These are phyloP conservation scores for Gracilaria vermiculophylla DNA, from an alignment of 23 red algal species.

Conservation along the genomic window DNA sequence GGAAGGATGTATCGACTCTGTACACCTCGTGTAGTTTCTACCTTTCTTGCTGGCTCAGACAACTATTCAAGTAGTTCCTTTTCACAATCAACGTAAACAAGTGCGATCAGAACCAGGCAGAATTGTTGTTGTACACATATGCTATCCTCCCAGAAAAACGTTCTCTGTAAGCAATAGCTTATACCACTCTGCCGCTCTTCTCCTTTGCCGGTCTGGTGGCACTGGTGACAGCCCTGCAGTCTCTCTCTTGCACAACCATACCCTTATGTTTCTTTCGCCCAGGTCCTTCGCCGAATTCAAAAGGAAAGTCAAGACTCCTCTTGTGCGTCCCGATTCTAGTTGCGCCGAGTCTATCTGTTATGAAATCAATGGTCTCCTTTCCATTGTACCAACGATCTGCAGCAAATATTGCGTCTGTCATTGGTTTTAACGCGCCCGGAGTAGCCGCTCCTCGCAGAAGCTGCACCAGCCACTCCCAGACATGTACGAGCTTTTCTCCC, in stretches of 20 bases:
- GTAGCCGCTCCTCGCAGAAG: background rate
- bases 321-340: slow-evolving; percentile 26
- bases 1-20: background rate
- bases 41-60: background rate
- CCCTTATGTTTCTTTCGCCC: background rate
- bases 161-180: background rate
- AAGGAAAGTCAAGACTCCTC: slow-evolving; percentile 3
- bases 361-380: background rate
- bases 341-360: background rate
- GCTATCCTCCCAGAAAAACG: background rate
- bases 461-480: background rate
- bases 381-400: background rate
- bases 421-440: background rate
- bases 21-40: background rate
- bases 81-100: background rate
- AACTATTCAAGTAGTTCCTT: background rate
- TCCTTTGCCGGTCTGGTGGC: background rate
- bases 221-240: background rate
- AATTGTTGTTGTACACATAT: slow-evolving; percentile 1
- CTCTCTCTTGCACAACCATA: background rate
- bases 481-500: background rate
- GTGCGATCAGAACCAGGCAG: background rate
- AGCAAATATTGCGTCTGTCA: slow-evolving; percentile 15
- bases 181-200: background rate
- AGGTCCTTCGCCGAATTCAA: slow-evolving; percentile 26